Conservation (phyloP, 176 grass and related monocot species). For the Rhipidocladum racemiflorum region DNA sequence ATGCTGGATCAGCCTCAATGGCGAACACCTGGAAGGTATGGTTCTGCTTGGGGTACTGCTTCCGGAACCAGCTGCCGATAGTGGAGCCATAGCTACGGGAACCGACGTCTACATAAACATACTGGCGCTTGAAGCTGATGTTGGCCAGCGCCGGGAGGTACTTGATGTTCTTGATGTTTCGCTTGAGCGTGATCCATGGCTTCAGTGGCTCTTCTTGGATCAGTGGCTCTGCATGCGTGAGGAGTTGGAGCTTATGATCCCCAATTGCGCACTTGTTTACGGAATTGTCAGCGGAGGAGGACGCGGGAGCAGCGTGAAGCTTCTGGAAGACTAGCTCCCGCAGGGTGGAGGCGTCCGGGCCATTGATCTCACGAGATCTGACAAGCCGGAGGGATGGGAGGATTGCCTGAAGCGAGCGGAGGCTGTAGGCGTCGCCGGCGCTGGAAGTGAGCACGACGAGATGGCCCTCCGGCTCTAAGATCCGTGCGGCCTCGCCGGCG, state of each 20-base stretch:
- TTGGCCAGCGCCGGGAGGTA: constrained; percentile 55
- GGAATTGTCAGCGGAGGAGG: constrained; percentile 13
- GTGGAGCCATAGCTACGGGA: constrained; percentile 72
- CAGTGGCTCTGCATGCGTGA: constrained; percentile 49
- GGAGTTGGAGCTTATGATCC: constrained; percentile 58
- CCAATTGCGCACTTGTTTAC: constrained; percentile 37
- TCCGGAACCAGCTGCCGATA: constrained; percentile 78
- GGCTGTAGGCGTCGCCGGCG: constrained; percentile 56
- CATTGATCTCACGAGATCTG: constrained; percentile 49
- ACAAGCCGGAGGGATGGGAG: constrained; percentile 27
- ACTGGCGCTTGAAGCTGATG: constrained; percentile 68
- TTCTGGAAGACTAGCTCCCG: constrained; percentile 65
- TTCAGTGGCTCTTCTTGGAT: constrained; percentile 73
- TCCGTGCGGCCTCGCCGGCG: constrained; percentile 50
- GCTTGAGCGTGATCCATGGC: constrained; percentile 76
- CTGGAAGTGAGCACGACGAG: constrained; percentile 56
- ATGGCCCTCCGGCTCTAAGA: constrained; percentile 39
- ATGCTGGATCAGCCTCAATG: constrained; percentile 65
- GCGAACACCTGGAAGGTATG: constrained; percentile 72
- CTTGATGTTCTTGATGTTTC: constrained; percentile 67
- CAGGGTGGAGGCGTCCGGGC: constrained; percentile 38
- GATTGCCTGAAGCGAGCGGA: constrained; percentile 46
- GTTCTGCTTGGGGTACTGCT: constrained; percentile 85
- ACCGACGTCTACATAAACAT: constrained; percentile 64
- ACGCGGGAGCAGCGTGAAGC: not conserved